These are phyloP conservation scores for Wakefieldia striispora DNA, from an alignment of 768 basidiomycete genomes.

Conservation along the genomic window DNA sequence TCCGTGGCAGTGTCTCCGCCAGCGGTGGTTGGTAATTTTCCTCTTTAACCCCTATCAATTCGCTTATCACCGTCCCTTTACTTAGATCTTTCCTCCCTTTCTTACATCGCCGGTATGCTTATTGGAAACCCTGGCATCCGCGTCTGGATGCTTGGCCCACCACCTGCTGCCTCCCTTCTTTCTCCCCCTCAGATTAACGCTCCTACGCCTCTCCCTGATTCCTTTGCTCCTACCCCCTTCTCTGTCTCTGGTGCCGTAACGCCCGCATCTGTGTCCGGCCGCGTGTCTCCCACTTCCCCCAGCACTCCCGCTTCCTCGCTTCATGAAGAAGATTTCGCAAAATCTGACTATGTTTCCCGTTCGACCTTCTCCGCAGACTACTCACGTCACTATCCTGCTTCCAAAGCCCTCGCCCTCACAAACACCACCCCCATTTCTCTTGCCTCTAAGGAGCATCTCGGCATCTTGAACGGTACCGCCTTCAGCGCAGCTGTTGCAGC, in stretches of 20 bases:
- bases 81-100: slow-evolving; percentile 72
- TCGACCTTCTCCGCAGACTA: background rate
- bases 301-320: slow-evolving; percentile 30
- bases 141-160: slow-evolving; percentile 51
- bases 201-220: slow-evolving; percentile 11
- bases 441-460: slow-evolving; percentile 75
- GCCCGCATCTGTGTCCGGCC: slow-evolving; percentile 30
- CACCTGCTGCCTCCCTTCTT: slow-evolving; percentile 1
- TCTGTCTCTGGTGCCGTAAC: slow-evolving; percentile 14
- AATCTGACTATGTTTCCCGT: background rate
- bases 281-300: slow-evolving; percentile 47
- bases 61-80: background rate
- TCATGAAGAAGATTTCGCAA: slow-evolving; percentile 21
- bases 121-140: slow-evolving; percentile 79
- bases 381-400: slow-evolving; percentile 14
- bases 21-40: slow-evolving; percentile 61
- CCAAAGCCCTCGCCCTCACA: slow-evolving; percentile 57
- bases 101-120: slow-evolving; percentile 79
- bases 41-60: background rate
- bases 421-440: slow-evolving; percentile 63
- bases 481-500: slow-evolving; percentile 80
- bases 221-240: background rate
- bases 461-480: slow-evolving; percentile 82
- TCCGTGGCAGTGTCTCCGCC: slow-evolving; percentile 81
- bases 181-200: slow-evolving; percentile 7